Evolutionary conservation across 2,329 filamentous ascomycete species (phyloP), one percentile per base, ranked within the genome.

Genomic region (Penicillium sp.): DNA sequence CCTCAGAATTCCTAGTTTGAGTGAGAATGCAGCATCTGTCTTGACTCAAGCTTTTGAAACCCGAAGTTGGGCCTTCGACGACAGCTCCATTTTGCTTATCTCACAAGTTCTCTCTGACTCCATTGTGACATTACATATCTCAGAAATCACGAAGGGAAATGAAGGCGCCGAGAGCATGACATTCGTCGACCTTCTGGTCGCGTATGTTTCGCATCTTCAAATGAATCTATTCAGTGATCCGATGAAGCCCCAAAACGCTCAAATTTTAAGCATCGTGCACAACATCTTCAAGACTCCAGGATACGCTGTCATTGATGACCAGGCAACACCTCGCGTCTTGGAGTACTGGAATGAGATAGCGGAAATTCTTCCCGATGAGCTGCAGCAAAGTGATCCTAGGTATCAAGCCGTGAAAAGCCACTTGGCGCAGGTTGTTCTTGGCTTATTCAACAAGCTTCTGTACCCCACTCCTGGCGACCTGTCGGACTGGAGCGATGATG

Each of bases 281-380:
- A 64, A 65, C 9, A 58, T 75, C 13, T 72, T 76, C 47, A 70
- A 71, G 47, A 68, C 67, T 0, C 71, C 74, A 16, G 74, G 73
- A 1, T 72, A 70, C 58, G 69, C 71, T 3, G 69, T 67, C 21
- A 71, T 75, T 26, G 73, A 75, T 15, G 73, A 75, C 47, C 54
- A 63, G 26, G 71, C 69, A 26, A 68, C 68, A 26, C 66, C 70
- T 4, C 55, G 70, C 33, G 65, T 70, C 9, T 54, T 76, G n/a
- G 74, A 76, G 53, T 76, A 68, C 59, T 77, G 69, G 72, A 72
- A 71, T 21, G 70, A 72, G 45, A 68, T 66, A 36, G 74, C 73
- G 9, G 73, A 75, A 47, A 65, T 67, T 45, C 53, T 75, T 8
- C 66, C 67, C 34, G 71, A 72, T 34, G 54, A 66, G 29, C 45